phyloP scores from a whole-genome alignment of 441 rosid species.

The Eruca vesicaria region DNA sequence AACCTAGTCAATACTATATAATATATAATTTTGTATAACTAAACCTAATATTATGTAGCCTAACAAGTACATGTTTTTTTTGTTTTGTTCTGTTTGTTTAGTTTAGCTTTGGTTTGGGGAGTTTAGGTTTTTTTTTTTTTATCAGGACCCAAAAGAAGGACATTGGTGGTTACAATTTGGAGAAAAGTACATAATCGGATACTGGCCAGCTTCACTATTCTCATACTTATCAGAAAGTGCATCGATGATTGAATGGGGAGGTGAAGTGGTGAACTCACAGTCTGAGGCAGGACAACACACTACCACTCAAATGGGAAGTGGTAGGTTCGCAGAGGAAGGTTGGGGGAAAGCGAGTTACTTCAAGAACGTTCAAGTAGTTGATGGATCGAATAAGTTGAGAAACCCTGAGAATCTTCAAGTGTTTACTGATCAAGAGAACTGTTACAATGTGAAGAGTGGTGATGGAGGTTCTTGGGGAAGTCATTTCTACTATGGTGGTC shows the following conservation, averaged over 20 bases:
- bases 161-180: slow-evolving; percentile 63
- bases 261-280: slow-evolving; percentile 54
- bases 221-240: slow-evolving; percentile 52
- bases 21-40: not conserved
- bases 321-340: slow-evolving; percentile 52
- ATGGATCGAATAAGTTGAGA: slow-evolving; percentile 51
- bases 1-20: not conserved
- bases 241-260: slow-evolving; percentile 61
- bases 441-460: slow-evolving; percentile 58
- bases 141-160: slow-evolving; percentile 51
- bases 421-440: slow-evolving; percentile 56
- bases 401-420: slow-evolving; percentile 49
- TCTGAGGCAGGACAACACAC: slow-evolving; percentile 48
- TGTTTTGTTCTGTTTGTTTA: not conserved
- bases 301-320: slow-evolving; percentile 61
- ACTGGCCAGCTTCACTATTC: slow-evolving; percentile 60
- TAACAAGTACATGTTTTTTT: not conserved
- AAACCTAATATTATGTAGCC: not conserved
- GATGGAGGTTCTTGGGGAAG: slow-evolving; percentile 52
- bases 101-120: not conserved
- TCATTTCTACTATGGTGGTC: slow-evolving; percentile 76
- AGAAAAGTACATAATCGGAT: slow-evolving; percentile 46
- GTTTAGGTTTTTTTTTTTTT: not conserved
- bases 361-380: slow-evolving; percentile 63
- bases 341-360: slow-evolving; percentile 57